These are phyloP conservation scores for Arachis monticola DNA, from an alignment of 331 rosid species.

Conservation along the genomic window DNA sequence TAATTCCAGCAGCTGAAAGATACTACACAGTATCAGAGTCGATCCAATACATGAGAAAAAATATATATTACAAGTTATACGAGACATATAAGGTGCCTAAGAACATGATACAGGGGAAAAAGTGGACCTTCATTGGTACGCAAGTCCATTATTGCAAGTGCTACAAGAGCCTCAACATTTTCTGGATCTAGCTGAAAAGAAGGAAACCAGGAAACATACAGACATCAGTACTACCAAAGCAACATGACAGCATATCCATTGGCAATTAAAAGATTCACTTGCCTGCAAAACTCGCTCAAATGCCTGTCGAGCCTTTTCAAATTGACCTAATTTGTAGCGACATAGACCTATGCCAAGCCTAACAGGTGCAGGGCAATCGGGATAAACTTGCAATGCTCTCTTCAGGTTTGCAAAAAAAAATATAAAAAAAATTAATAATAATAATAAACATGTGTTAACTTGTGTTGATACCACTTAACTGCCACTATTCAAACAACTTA, in stretches of 20 bases:
- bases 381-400: constrained; percentile 94
- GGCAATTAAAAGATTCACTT: constrained; percentile 48
- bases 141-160: constrained; percentile 90
- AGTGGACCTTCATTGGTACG: constrained; percentile 76
- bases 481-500: constrained; percentile 9
- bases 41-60: constrained; percentile 41
- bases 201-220: constrained; percentile 35
- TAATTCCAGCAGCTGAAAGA: constrained; percentile 85
- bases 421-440: constrained; percentile 38
- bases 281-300: constrained; percentile 96
- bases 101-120: constrained; percentile 39
- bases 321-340: constrained; percentile 94
- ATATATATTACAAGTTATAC: constrained; percentile 17
- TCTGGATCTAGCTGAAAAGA: constrained; percentile 84
- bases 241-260: constrained; percentile 35
- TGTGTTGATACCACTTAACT: constrained; percentile 27
- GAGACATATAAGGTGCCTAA: constrained; percentile 38
- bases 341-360: constrained; percentile 99
- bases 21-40: constrained; percentile 42
- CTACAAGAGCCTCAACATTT: constrained; percentile 98
- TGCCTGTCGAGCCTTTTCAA: constrained; percentile 91
- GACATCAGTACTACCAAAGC: constrained; percentile 36
- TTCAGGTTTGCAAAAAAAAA: constrained; percentile 53
- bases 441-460: constrained; percentile 14
- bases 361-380: constrained; percentile 90